Base-by-base conservation (phyloP, 2,329 filamentous ascomycete genomes). In the Talaromyces verruculosus region DNA sequence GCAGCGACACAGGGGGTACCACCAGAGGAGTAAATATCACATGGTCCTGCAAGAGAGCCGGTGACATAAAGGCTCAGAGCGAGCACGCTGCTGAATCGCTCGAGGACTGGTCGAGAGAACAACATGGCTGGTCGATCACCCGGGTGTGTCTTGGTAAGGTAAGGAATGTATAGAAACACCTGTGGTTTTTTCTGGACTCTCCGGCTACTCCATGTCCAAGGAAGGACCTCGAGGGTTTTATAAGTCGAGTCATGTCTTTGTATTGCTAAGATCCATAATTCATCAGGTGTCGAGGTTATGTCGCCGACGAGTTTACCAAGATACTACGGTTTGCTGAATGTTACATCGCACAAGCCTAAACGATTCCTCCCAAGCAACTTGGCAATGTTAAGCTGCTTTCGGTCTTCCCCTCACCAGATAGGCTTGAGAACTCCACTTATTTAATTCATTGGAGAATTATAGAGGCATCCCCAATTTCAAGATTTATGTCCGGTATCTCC, bases 21-120 rank as follows among this genome's bases (percentile, higher is more conserved):
- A 11, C 63, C 63, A 35, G 63, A 65, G 5, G 63, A 37, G 49
- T 65, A 65, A 25, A 65, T 65, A 33, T 65, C 63, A 60, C 63
- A 65, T 13, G 63, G 63, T 28, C 43, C 63, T n/a, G 63, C 63
- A 35, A 61, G 57, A 30, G 63, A 65, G 10, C 63, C 37, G 25
- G 63, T 60, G 25, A 51, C 45, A 22, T 61, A 51, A 6, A 65
- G 63, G 39, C 33, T 41, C 37, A 65, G 35, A 45, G 63, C 63
- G 7, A 64, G 39, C 28, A 64, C 61, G 28, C 63, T 61, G 37
- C 64, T 65, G 37, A 65, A 59, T 28, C 63, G 63, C 7, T 62
- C 33, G 35, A 41, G 37, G 17, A 45, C 47, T 37, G 64, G 51
- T 25, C 28, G 47, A 33, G 64, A 65, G 58, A 59, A 57, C 45